Evolutionary conservation across 352 stramenopile species (phyloP), one percentile per base, ranked within the genome.

Genomic region (Plasmopara muralis): DNA sequence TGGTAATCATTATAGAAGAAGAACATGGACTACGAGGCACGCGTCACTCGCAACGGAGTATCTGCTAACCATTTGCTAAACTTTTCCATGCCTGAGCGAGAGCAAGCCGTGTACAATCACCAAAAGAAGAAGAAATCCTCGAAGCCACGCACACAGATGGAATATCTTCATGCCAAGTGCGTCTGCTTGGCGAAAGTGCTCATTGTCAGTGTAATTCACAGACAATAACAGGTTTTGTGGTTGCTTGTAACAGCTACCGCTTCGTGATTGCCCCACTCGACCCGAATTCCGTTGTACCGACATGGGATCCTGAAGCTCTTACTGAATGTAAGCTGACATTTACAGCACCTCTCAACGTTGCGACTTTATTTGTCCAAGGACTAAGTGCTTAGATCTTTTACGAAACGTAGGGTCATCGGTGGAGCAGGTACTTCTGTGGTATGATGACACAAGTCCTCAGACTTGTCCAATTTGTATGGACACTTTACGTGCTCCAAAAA

Each of bases 161-260:
- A 93, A 66, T 93, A 87, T 53, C 74, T 93, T 13, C 83, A 93
- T 58, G 83, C 83, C 55, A 93, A 91, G 83, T 93, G 62, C 52
- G 70, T 68, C 43, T 55, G 13, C 9, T 35, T 47, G 33, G 9
- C n/a, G 9, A n/a, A 25, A 25, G 20, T 25, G 20, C 20, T 25
- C 1, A n/a, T 1, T 31, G 12, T 12, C 13, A 0, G 20, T 33
- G 34, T 3, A 10, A 34, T 15, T 7, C 31, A 35, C 2, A 12
- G 10, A 35, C 31, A 35, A 35, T 35, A 12, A 35, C 10, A 8
- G 10, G 6, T 8, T 31, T 51, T 25, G 31, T 53, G 16, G 13
- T 29, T 53, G 8, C 20, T 5, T 55, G 12, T 42, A 28, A 31
- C 57, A 93, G 83, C 60, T 93, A 84, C 55, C 83, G 83, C 53